phyloP scores from a whole-genome alignment of 2,329 filamentous ascomycete genomes.

The Aureobasidium musti region DNA sequence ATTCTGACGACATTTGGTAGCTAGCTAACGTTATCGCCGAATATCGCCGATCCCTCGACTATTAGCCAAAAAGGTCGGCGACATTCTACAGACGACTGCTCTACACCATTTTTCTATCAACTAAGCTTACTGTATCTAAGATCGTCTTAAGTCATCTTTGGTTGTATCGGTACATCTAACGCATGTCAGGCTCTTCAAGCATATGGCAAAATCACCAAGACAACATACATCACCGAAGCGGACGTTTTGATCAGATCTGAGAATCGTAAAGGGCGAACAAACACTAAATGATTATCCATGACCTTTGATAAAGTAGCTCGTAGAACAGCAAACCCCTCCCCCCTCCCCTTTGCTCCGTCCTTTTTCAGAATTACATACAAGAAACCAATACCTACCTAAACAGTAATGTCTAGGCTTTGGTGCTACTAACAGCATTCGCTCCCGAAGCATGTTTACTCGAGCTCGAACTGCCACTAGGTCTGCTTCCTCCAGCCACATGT shows the following conservation, averaged over 20 bases:
- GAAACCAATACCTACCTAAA: too few species aligned
- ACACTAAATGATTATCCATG: too few species aligned
- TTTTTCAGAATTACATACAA: too few species aligned
- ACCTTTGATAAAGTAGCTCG: too few species aligned
- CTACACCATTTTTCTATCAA: too few species aligned
- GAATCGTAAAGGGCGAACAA: too few species aligned
- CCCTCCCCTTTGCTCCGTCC: too few species aligned
- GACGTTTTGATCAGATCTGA: too few species aligned
- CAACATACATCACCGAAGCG: too few species aligned
- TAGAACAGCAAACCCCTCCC: too few species aligned
- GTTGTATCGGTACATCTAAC: background rate
- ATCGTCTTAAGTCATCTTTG: background rate
- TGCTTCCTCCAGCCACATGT: background rate
- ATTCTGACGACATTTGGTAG: slow-evolving; percentile 21
- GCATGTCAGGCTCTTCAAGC: too few species aligned
- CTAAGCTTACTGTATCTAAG: background rate
- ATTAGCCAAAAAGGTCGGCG: background rate
- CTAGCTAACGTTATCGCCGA: slow-evolving; percentile 8
- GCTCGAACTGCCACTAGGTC: slow-evolving; percentile 6
- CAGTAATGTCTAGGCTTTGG: slow-evolving; percentile 8
- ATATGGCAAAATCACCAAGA: too few species aligned
- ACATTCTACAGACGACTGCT: background rate
- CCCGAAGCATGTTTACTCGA: slow-evolving; percentile 23
- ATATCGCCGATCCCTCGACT: slow-evolving; percentile 18
- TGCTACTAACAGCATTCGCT: slow-evolving; percentile 19